Percentiles rank a stretch among this genome's conserved stretches.
phyloP scores from a whole-genome alignment of 2,329 filamentous ascomycete genomes.

The Fusarium sp. region DNA sequence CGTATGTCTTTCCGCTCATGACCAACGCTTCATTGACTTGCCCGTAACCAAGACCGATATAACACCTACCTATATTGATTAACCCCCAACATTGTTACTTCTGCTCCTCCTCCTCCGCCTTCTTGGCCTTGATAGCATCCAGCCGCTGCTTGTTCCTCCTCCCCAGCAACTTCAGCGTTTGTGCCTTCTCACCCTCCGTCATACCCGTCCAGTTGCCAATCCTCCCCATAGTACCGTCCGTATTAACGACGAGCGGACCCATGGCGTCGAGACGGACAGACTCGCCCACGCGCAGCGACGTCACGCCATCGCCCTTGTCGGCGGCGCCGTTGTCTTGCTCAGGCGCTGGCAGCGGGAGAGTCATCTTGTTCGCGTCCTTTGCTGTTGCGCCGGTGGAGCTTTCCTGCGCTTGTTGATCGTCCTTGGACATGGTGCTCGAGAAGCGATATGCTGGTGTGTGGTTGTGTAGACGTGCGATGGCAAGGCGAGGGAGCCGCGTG shows the following conservation, averaged over 20 bases:
- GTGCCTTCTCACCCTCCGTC: conserved; percentile 74
- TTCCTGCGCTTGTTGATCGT: conserved; percentile 16
- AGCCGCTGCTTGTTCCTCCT: conserved; percentile 76
- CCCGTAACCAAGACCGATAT: not conserved
- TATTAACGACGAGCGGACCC: conserved; percentile 80
- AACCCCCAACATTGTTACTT: conserved; percentile 1
- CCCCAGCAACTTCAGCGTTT: conserved; percentile 74
- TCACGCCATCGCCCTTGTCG: conserved; percentile 43
- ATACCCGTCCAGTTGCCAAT: conserved; percentile 81
- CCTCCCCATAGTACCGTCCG: conserved; percentile 76
- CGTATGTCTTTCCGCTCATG: not conserved
- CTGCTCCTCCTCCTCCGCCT: conserved; percentile 28
- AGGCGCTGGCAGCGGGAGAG: conserved; percentile 45
- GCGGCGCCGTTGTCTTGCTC: conserved; percentile 18
- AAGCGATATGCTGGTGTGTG: conserved; percentile 13
- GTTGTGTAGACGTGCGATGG: conserved; percentile 17
- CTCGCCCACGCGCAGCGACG: conserved; percentile 45
- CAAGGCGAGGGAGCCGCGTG: conserved; percentile 29
- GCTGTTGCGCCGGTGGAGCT: conserved; percentile 7
- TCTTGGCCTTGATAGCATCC: conserved; percentile 59
- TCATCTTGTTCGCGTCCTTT: conserved; percentile 25
- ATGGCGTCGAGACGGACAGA: conserved; percentile 73
- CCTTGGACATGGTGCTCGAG: conserved; percentile 19
- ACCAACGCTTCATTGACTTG: not conserved
- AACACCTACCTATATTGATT: not conserved